phyloP scores from a whole-genome alignment of 2,329 filamentous ascomycete species.

The Dichotomopilus funicola region DNA sequence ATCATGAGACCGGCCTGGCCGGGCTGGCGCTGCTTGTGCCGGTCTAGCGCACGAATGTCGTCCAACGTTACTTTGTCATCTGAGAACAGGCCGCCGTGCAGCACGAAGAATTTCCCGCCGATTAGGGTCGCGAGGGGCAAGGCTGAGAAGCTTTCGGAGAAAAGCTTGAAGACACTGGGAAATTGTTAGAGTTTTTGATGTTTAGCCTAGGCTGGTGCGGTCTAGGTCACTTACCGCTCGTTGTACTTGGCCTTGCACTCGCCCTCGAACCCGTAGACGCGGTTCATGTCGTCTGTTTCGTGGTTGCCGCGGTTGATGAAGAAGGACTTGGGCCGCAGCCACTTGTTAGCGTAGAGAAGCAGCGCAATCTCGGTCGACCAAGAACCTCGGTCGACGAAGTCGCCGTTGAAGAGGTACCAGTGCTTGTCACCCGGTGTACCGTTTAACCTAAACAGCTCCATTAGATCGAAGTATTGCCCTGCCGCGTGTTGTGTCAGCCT shows the following conservation, averaged over 20 bases:
- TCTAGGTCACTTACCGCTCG: conserved; percentile 51
- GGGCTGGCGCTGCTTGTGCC: conserved; percentile 85
- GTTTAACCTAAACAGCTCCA: conserved; percentile 92
- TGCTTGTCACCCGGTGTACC: conserved; percentile 79
- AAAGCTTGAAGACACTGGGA: conserved; percentile 78
- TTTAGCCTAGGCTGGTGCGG: no score
- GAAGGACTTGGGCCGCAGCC: conserved; percentile 78
- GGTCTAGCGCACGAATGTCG: conserved; percentile 87
- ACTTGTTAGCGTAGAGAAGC: conserved; percentile 93
- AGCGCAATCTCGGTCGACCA: conserved; percentile 98
- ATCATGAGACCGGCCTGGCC: conserved; percentile 96
- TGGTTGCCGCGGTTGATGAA: conserved; percentile 98
- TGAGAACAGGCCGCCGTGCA: conserved; percentile 93
- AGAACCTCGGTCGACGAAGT: conserved; percentile 95
- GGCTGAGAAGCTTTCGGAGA: conserved; percentile 96
- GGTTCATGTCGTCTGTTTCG: conserved; percentile 99
- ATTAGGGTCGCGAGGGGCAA: conserved; percentile 87
- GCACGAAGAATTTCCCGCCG: conserved; percentile 81
- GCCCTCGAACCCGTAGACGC: conserved; percentile 95
- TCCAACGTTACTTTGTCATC: conserved; percentile 88
- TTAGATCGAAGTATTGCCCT: conserved; percentile 96
- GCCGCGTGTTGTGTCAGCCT: conserved; percentile 15
- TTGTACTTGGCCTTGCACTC: conserved; percentile 98
- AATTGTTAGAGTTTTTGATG: background rate
- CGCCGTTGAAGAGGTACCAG: conserved; percentile 95